Percentiles rank a stretch among this genome's conserved stretches.
Evolutionary conservation across 495 filamentous ascomycete species (phyloP).

Genomic region (Hypoxylon cercidicola): DNA sequence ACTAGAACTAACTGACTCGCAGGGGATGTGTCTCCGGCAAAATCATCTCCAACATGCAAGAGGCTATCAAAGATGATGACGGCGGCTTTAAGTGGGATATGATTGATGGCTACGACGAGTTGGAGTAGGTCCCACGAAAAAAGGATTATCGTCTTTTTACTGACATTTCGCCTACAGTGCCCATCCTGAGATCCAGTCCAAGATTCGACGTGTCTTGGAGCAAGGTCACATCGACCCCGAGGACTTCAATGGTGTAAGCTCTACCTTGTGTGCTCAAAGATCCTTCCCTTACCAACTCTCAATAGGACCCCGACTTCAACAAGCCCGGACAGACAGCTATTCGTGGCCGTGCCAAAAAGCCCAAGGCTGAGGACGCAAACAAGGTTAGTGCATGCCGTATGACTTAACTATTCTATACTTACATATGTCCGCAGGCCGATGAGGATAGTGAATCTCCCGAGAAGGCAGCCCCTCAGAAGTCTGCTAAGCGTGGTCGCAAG

Average conservation of each 20-base stretch:
- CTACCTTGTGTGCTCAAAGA: not conserved
- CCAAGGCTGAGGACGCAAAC: constrained; percentile 45
- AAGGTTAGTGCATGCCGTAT: constrained; percentile 37
- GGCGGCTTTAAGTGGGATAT: constrained; percentile 55
- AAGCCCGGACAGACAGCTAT: constrained; percentile 72
- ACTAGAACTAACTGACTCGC: constrained; percentile 10
- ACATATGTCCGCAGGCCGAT: constrained; percentile 29
- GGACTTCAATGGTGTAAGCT: constrained; percentile 81
- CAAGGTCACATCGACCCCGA: constrained; percentile 79
- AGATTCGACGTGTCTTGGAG: constrained; percentile 68
- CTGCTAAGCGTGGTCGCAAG: constrained; percentile 54
- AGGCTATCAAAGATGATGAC: constrained; percentile 48
- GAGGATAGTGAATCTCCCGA: constrained; percentile 36
- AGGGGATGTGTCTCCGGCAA: constrained; percentile 86
- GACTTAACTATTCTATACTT: constrained; percentile 5
- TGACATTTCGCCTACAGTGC: constrained; percentile 34
- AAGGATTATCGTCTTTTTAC: constrained; percentile 2
- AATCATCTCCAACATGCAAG: constrained; percentile 66
- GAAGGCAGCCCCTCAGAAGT: constrained; percentile 48
- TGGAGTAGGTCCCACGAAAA: constrained; percentile 53
- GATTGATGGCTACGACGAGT: constrained; percentile 79
- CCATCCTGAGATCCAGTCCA: constrained; percentile 65
- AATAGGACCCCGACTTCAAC: constrained; percentile 74
- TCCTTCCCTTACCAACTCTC: constrained; percentile 31
- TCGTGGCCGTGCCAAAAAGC: constrained; percentile 59